These are phyloP conservation scores for Penicillium subrubescens DNA, from an alignment of 495 filamentous ascomycete genomes.

Conservation along the genomic window DNA sequence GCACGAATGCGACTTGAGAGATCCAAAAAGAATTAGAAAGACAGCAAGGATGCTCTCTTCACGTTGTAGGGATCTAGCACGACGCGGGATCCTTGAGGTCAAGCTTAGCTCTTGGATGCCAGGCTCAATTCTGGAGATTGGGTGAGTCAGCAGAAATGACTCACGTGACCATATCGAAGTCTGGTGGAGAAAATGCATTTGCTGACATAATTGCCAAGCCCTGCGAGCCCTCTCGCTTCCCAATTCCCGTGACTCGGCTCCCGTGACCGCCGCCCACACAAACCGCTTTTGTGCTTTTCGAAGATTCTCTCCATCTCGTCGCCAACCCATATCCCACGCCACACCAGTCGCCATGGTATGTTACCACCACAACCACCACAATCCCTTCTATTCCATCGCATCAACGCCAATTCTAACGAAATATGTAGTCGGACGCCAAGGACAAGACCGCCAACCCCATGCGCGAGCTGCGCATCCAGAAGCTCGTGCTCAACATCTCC, in stretches of 20 bases:
- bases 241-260: constrained; percentile 30
- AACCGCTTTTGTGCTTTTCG: constrained; percentile 44
- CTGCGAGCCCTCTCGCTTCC: constrained; percentile 49
- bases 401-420: constrained; percentile 29
- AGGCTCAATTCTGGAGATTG: constrained; percentile 25
- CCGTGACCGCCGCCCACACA: constrained; percentile 42
- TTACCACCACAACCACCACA: constrained; percentile 21
- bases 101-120: constrained; percentile 29
- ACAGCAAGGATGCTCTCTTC: constrained; percentile 30
- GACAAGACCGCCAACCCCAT: constrained; percentile 94
- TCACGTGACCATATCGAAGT: background rate
- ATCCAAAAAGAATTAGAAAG: constrained; percentile 54
- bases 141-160: constrained; percentile 17
- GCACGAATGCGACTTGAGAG: constrained; percentile 69
- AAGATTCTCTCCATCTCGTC: constrained; percentile 43
- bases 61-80: constrained; percentile 19
- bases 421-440: constrained; percentile 59
- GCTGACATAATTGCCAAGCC: constrained; percentile 33
- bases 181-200: background rate
- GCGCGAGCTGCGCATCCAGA: constrained; percentile 99
- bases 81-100: constrained; percentile 21
- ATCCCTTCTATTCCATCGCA: constrained; percentile 2
- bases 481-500: constrained; percentile 99
- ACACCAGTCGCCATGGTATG: constrained; percentile 54
- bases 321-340: constrained; percentile 49